Evolutionary conservation across 805 yeast genomes (phyloP), one percentile per base, ranked within the genome.

Genomic region (Priceomyces haplophilus): DNA sequence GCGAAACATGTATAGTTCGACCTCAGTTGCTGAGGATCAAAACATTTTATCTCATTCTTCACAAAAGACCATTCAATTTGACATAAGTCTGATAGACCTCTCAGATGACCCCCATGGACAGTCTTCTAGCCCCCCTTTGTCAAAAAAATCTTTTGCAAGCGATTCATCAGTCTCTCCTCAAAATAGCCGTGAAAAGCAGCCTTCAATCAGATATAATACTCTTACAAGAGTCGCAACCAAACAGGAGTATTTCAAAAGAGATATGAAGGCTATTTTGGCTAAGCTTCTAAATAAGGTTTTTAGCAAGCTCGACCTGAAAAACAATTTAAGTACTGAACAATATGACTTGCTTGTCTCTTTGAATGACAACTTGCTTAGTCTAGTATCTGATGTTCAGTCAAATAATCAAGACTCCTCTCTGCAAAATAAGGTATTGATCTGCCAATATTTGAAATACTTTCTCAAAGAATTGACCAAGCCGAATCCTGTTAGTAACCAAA

Each of bases 231-330:
- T 42, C 11, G 44, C 46, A 20, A 44, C 56, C 2, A 51, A 48
- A 30, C 61, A 52, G 31, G 56, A 54, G 19, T 50, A 48, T 33
- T 33, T 46, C 12, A 40, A 42, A 20, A 45, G 51, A 29, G 38
- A 43, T 2, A n/a, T 58, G 4, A 41, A 50, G 35, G 54, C 58
- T 1, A 67, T 69, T 19, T 48, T 72, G 21, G 62, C 58, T 37
- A 55, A 67, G 21, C 64, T 73, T 10, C 44, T 72, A 10, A 68
- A 70, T 41, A 75, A 69, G 44, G 65, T 73, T 1, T 69, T 73
- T 47, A 61, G 60, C 43, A 67, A 67, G 32, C 40, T 69, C 20
- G 71, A 69, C 33, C 50, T 59, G 11, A 62, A 60, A 30, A 59
- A 64, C 21, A 51, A 45, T 10, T 46, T 69, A 12, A 50, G 61